Percentiles rank a stretch among this genome's conserved stretches.
Conservation (phyloP, 2,329 filamentous ascomycete genomes). For the Rhytidhysteron rufulum region DNA sequence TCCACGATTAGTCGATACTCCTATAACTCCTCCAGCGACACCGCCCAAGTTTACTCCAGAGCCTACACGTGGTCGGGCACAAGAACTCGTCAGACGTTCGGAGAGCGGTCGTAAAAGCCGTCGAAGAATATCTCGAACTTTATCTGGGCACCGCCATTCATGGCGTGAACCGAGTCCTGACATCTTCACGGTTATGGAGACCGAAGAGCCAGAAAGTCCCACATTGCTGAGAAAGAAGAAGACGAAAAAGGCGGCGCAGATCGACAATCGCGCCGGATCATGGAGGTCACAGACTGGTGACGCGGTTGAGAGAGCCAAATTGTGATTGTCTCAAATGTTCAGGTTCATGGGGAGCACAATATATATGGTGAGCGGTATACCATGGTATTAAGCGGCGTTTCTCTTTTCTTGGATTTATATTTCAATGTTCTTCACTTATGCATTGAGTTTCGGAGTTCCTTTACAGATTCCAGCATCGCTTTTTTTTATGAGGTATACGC, state of each 20-base stretch:
- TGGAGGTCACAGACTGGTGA: slow-evolving; percentile 24
- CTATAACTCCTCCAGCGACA: slow-evolving; percentile 19
- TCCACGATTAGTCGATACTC: slow-evolving; percentile 26
- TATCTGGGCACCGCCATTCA: slow-evolving; percentile 38
- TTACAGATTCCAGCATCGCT: no score
- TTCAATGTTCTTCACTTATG: no score
- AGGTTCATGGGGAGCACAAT: no score
- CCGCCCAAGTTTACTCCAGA: slow-evolving; percentile 26
- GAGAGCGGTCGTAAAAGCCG: slow-evolving; percentile 25
- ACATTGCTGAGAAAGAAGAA: slow-evolving; percentile 9
- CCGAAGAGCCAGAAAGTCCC: slow-evolving; percentile 31
- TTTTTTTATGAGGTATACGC: no score
- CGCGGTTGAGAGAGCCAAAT: slow-evolving; percentile 26
- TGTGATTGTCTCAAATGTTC: slow-evolving; percentile 18
- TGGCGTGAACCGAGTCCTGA: slow-evolving; percentile 40
- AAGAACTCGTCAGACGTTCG: slow-evolving; percentile 31
- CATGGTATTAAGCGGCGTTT: no score
- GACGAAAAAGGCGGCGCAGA: slow-evolving; percentile 26
- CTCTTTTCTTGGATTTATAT: no score
- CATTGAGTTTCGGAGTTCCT: no score
- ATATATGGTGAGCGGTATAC: no score
- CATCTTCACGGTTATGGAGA: slow-evolving; percentile 40
- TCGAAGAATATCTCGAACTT: slow-evolving; percentile 30
- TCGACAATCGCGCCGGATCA: slow-evolving; percentile 32
- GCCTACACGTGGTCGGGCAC: slow-evolving; percentile 33